These are phyloP conservation scores for Penicillium sp. DNA, from an alignment of 2,329 filamentous ascomycete species.

Conservation along the genomic window DNA sequence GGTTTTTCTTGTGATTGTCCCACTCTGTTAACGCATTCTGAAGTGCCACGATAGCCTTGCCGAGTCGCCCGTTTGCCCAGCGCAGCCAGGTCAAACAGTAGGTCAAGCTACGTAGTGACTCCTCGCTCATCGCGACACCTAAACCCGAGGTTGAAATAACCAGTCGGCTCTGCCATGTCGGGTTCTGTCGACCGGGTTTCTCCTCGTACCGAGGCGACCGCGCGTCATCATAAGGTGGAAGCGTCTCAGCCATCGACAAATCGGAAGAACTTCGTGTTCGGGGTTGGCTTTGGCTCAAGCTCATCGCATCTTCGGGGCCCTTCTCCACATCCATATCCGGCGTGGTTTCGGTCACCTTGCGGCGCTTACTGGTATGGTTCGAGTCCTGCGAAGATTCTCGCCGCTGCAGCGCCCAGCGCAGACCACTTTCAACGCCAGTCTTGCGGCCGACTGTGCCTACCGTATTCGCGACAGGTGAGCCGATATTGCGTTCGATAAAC, in stretches of 20 bases:
- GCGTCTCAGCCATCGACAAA: constrained; percentile 68
- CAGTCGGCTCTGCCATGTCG: constrained; percentile 75
- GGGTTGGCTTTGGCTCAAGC: constrained; percentile 14
- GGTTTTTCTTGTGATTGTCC: constrained; percentile 55
- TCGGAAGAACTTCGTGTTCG: constrained; percentile 59
- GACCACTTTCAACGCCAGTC: constrained; percentile 83
- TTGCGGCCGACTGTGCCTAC: constrained; percentile 79
- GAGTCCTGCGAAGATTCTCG: constrained; percentile 39
- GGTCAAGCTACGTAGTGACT: constrained; percentile 79
- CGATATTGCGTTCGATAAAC: constrained; percentile 85
- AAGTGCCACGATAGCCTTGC: constrained; percentile 71
- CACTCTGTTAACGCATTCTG: constrained; percentile 79
- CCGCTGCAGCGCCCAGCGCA: constrained; percentile 74
- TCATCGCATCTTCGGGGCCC: constrained; percentile 25
- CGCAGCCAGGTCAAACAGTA: constrained; percentile 80
- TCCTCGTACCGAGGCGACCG: constrained; percentile 71
- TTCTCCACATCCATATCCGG: constrained; percentile 52
- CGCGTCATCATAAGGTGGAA: constrained; percentile 82
- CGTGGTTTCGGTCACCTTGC: constrained; percentile 43
- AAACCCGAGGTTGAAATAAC: constrained; percentile 90
- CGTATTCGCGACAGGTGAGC: constrained; percentile 77
- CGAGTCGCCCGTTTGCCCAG: constrained; percentile 79
- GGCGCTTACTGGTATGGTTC: constrained; percentile 40
- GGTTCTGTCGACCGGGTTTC: constrained; percentile 32
- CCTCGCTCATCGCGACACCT: constrained; percentile 86